Evolutionary conservation across 805 yeast species (phyloP), one percentile per base, ranked within the genome.

Genomic region (Spathaspora passalidarum): DNA sequence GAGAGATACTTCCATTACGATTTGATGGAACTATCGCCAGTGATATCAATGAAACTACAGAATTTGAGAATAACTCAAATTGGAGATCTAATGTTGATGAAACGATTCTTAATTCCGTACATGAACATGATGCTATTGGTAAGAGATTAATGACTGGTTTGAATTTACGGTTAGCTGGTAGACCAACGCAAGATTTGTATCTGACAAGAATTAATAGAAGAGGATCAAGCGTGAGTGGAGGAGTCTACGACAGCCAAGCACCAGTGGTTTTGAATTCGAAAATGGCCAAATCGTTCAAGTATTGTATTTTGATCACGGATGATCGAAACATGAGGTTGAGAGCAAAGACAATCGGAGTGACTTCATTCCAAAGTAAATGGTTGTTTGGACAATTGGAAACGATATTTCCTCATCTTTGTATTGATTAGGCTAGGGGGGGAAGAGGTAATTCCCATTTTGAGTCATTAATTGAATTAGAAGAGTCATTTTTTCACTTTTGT

Each of bases 41-140:
- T 5, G 81, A 83, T 36, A 73, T 85, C 49, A 84, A 83, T 56
- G 92, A 85, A 60, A 83, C 87, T 5, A 63, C 81, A 16, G 92
- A 85, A 57, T 84, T 85, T 61, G 90, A 85, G 59, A 80, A 81
- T 56, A 84, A 84, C 56, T 78, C 81, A 38, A 78, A 79, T 38
- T 85, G 91, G 92, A 72, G 87, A 60, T 72, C 82, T 13, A 81
- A 78, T 53, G 85, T 86, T 7, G 92, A 85, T 61, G 88, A 84
- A 54, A 75, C 84, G 32, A 82, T 84, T 43, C 71, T 75, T 62
- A 80, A 75, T 60, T 78, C 73, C 34, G 76, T 72, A 22, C 66
- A 60, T 45, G 71, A 68, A 43, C 68, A 69, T 48, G 76, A 72
- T 50, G 73, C 66, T 43, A 61, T 68, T 23, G 65, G 72, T 41